Conservation (phyloP, 192 early-diverging fungal species). For the Radiomyces spectabilis region DNA sequence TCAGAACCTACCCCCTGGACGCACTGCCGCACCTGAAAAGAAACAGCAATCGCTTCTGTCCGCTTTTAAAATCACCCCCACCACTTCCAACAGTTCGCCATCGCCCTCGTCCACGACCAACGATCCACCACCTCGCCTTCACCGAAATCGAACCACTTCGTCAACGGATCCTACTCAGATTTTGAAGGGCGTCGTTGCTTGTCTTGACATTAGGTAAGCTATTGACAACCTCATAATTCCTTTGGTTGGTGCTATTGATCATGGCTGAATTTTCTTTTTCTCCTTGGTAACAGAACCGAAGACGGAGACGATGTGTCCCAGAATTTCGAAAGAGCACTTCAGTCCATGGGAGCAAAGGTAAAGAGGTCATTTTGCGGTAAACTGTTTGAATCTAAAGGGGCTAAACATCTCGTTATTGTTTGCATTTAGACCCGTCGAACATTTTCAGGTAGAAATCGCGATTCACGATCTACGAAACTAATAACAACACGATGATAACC, state of each 20-base stretch:
- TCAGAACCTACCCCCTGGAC: too few species aligned
- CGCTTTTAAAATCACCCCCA: too few species aligned
- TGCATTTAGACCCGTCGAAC: slow-evolving; percentile 17
- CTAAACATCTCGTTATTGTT: too few species aligned
- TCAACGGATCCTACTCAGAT: background rate
- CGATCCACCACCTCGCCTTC: too few species aligned
- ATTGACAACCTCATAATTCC: background rate
- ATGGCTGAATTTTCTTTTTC: background rate
- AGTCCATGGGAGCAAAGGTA: slow-evolving; percentile 28
- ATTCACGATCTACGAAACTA: background rate
- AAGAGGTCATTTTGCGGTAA: too few species aligned
- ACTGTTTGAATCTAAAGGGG: too few species aligned
- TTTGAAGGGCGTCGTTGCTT: slow-evolving; percentile 14
- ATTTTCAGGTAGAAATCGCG: slow-evolving; percentile 4
- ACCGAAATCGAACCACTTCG: too few species aligned
- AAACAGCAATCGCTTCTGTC: too few species aligned
- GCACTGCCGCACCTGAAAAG: too few species aligned
- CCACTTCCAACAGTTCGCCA: too few species aligned
- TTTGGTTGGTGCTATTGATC: background rate
- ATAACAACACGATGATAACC: background rate
- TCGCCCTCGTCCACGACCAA: too few species aligned
- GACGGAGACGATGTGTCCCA: slow-evolving; percentile 26
- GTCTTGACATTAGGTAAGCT: slow-evolving; percentile 17
- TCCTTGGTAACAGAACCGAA: slow-evolving; percentile 13
- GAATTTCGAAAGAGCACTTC: slow-evolving; percentile 19